Conservation (phyloP, 768 basidiomycete species). For the Infundibulicybe gibba region DNA sequence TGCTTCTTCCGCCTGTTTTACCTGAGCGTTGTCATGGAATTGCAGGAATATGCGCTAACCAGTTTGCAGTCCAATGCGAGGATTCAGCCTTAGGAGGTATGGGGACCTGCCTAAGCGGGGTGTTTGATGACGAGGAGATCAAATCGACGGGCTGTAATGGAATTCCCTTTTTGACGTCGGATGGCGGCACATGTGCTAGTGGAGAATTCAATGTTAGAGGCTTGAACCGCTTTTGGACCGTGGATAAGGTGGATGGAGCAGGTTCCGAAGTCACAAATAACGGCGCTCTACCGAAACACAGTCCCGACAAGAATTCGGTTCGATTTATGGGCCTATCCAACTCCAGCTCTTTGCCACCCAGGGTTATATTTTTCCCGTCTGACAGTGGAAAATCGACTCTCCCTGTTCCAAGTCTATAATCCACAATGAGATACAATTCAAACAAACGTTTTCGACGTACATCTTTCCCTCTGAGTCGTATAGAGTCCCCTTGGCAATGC, state of each 20-base stretch:
- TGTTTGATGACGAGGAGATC: conserved; percentile 15
- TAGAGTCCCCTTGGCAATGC: conserved; percentile 40
- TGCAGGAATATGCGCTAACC: conserved; percentile 34
- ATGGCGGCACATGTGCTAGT: conserved; percentile 15
- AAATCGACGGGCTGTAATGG: conserved; percentile 38
- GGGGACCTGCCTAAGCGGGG: conserved; percentile 7
- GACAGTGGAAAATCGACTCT: conserved; percentile 36
- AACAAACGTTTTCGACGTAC: conserved; percentile 33
- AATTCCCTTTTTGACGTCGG: conserved; percentile 20
- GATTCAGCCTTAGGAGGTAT: conserved; percentile 13
- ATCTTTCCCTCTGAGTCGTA: conserved; percentile 63
- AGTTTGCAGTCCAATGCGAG: conserved; percentile 67
- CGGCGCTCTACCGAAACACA: conserved; percentile 47
- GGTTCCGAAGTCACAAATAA: background rate
- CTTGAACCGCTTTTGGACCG: conserved; percentile 14
- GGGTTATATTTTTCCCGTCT: conserved; percentile 29
- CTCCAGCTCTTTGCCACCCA: conserved; percentile 61
- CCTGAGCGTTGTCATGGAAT: conserved; percentile 2
- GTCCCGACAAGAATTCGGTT: conserved; percentile 59
- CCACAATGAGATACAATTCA: too few relatives aligned
- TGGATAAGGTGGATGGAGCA: background rate
- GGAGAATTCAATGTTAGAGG: conserved; percentile 22
- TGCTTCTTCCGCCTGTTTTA: conserved; percentile 65
- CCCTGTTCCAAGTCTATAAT: conserved; percentile 47
- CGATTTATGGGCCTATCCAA: conserved; percentile 55